Evolutionary conservation across 1,139 yeast genomes (phyloP).

Genomic region (Wickerhamomyces sp.): DNA sequence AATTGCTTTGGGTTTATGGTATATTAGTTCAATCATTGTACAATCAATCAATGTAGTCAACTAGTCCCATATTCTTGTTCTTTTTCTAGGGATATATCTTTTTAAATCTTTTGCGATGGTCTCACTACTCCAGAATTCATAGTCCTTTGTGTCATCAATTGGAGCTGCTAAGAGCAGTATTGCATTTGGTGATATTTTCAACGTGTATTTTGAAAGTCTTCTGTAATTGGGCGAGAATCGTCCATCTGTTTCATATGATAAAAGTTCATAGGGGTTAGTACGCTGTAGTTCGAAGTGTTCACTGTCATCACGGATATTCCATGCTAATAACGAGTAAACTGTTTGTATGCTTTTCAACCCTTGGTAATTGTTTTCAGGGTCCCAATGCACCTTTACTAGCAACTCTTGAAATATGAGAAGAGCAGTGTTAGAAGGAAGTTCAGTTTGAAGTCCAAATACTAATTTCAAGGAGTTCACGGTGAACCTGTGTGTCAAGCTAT

Average conservation of each 20-base stretch:
- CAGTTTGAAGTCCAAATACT: conserved; percentile 19
- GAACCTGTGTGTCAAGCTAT: background rate
- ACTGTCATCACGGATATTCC: conserved; percentile 18
- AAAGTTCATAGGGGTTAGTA: conserved; percentile 5
- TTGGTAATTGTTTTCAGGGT: background rate
- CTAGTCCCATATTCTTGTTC: conserved; percentile 15
- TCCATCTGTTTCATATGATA: conserved; percentile 11
- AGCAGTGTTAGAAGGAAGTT: conserved; percentile 9
- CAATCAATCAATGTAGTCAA: conserved; percentile 4
- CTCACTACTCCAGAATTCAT: conserved; percentile 19
- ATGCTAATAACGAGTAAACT: conserved; percentile 14
- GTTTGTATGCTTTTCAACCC: conserved; percentile 3
- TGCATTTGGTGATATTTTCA: background rate
- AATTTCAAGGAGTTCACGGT: conserved; percentile 8
- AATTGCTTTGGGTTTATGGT: conserved; percentile 15
- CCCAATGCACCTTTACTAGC: background rate
- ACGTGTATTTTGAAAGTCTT: conserved; percentile 2
- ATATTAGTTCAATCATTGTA: conserved; percentile 15
- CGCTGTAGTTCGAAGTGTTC: conserved; percentile 4
- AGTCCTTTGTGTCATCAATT: conserved; percentile 2
- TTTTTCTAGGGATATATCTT: conserved; percentile 2
- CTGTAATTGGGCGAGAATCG: conserved; percentile 8
- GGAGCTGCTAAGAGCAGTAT: background rate
- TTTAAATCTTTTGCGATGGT: conserved; percentile 7
- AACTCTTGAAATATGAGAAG: conserved; percentile 6